phyloP scores from a whole-genome alignment of 192 early-diverging fungal genomes.

The Entomortierella lignicola region DNA sequence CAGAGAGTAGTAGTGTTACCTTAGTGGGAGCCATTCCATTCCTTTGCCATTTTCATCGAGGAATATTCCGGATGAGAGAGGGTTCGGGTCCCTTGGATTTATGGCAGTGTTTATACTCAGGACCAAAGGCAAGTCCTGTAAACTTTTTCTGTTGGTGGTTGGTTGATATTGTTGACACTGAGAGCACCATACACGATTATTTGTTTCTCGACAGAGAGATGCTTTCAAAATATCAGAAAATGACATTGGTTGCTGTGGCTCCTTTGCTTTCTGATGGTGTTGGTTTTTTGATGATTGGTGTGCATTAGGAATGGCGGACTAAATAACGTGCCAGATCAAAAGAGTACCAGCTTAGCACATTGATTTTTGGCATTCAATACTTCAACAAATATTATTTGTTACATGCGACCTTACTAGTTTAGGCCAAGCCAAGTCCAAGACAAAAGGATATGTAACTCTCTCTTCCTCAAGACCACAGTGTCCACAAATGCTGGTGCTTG shows the following conservation, averaged over 20 bases:
- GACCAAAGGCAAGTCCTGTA: constrained; percentile 75
- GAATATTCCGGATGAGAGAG: constrained; percentile 55
- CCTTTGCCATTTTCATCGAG: constrained; percentile 41
- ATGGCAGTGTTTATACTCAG: constrained; percentile 84
- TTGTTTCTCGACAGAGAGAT: constrained; percentile 73
- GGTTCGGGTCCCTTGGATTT: constrained; percentile 62
- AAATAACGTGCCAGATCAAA: neutral
- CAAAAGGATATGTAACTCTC: constrained; percentile 79
- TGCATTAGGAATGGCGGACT: constrained; percentile 24
- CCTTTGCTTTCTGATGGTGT: constrained; percentile 28
- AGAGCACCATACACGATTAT: constrained; percentile 89
- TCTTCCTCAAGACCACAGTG: constrained; percentile 70
- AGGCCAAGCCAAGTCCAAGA: constrained; percentile 86
- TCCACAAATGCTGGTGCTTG: constrained; percentile 72
- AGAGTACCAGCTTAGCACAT: neutral
- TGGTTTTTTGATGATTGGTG: constrained; percentile 49
- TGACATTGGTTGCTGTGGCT: constrained; percentile 30
- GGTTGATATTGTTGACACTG: constrained; percentile 87
- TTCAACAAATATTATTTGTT: too few species aligned
- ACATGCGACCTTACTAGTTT: constrained; percentile 58
- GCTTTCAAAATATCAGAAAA: constrained; percentile 65
- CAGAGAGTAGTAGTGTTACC: constrained; percentile 23
- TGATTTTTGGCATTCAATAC: too few species aligned
- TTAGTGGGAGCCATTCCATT: constrained; percentile 61
- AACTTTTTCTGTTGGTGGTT: constrained; percentile 75